Evolutionary conservation across 176 grass and related monocot genomes (phyloP).

Genomic region (Raddia guianensis): DNA sequence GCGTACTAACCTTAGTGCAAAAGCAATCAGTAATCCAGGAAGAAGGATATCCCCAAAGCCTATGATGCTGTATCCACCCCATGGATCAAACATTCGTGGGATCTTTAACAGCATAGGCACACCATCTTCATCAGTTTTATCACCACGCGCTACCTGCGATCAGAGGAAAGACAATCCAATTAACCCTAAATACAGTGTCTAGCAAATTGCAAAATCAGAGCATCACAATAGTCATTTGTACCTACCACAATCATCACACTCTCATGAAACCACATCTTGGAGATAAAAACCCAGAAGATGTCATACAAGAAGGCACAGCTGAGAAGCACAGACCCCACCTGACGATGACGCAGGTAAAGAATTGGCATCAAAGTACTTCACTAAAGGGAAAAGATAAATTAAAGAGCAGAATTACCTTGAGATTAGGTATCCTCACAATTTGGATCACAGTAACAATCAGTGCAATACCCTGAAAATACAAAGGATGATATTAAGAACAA

Average conservation of each 20-base stretch:
- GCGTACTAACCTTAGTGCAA: constrained; percentile 76
- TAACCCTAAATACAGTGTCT: constrained; percentile 10
- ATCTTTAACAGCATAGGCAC: constrained; percentile 98
- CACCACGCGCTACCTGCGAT: constrained; percentile 86
- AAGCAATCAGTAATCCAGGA: constrained; percentile 91
- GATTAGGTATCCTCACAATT: constrained; percentile 95
- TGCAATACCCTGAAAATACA: constrained; percentile 75
- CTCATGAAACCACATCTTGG: constrained; percentile 95
- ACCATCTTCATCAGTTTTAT: constrained; percentile 97
- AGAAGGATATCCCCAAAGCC: constrained; percentile 99
- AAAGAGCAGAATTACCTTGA: constrained; percentile 69
- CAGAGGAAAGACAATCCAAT: neutral
- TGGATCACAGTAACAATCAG: constrained; percentile 94
- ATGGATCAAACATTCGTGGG: constrained; percentile 96
- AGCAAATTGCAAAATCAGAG: constrained; percentile 2
- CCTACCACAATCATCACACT: constrained; percentile 99
- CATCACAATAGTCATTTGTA: constrained; percentile 11
- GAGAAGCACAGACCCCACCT: constrained; percentile 89
- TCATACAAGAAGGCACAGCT: constrained; percentile 95
- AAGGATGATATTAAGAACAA: constrained; percentile 30
- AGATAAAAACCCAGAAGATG: constrained; percentile 98
- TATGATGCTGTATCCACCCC: constrained; percentile 98
- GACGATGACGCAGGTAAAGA: constrained; percentile 40
- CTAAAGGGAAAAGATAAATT: neutral
- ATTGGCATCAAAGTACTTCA: constrained; percentile 25